These are phyloP conservation scores for Trypanosoma melophagium DNA, from an alignment of 208 protist species.

Conservation along the genomic window DNA sequence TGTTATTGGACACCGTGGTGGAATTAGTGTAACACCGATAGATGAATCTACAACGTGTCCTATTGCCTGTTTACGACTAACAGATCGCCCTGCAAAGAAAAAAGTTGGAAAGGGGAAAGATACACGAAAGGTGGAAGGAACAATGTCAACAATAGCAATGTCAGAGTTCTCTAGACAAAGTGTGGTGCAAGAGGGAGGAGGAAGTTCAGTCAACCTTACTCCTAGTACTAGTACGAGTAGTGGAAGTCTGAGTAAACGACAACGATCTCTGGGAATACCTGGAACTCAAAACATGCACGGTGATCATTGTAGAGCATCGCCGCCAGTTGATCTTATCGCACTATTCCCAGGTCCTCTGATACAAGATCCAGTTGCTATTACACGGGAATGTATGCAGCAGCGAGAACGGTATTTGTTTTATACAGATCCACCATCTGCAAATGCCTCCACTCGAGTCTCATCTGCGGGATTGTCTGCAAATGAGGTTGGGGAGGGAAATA, in stretches of 20 bases:
- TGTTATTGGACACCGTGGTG: slow-evolving; percentile 50
- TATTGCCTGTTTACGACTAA: slow-evolving; percentile 42
- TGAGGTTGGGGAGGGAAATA: too few relatives aligned
- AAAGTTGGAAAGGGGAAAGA: background rate
- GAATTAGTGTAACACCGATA: slow-evolving; percentile 42
- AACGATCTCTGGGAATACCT: background rate
- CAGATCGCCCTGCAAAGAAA: slow-evolving; percentile 24
- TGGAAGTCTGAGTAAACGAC: background rate
- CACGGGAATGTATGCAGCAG: slow-evolving; percentile 29
- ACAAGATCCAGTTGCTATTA: slow-evolving; percentile 28
- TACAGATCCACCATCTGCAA: slow-evolving; percentile 5
- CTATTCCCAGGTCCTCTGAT: slow-evolving; percentile 63
- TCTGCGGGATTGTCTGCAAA: background rate
- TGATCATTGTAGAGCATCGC: background rate
- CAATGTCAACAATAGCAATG: background rate
- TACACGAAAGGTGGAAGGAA: background rate
- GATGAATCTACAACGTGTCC: slow-evolving; percentile 47
- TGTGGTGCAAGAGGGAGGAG: background rate
- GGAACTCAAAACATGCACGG: background rate
- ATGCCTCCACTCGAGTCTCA: slow-evolving; percentile 2
- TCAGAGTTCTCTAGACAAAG: background rate
- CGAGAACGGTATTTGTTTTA: slow-evolving; percentile 31
- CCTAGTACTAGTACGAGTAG: background rate
- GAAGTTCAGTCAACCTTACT: background rate
- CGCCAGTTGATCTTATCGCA: slow-evolving; percentile 43